These are phyloP conservation scores for Yamadazyma sp. DNA, from an alignment of 805 yeast genomes.

Conservation along the genomic window DNA sequence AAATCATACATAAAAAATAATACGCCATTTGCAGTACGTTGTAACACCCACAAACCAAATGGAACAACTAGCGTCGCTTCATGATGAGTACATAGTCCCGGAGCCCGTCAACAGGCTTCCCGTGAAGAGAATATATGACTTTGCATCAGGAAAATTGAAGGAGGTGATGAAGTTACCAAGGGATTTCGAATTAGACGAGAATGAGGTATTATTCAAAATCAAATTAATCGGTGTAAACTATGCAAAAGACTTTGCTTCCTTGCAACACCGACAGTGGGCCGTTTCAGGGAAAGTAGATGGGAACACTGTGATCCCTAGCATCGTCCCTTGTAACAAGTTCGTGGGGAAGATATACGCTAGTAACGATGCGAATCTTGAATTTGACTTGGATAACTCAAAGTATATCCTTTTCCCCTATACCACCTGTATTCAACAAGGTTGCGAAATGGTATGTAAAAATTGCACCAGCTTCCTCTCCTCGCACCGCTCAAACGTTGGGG, in stretches of 20 bases:
- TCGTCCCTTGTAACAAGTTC: constrained; percentile 37
- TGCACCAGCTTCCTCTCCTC: constrained; percentile 10
- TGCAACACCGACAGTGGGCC: constrained; percentile 6
- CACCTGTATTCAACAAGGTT: constrained; percentile 29
- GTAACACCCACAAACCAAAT: not conserved
- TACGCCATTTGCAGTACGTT: not conserved
- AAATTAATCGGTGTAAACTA: constrained; percentile 30
- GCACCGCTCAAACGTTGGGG: not conserved
- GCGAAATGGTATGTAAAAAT: constrained; percentile 19
- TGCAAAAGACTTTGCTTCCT: constrained; percentile 24
- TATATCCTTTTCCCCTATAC: constrained; percentile 36
- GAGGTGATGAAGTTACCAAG: constrained; percentile 27
- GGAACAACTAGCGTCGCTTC: constrained; percentile 1
- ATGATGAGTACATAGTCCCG: constrained; percentile 7
- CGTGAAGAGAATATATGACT: constrained; percentile 27
- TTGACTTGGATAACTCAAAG: constrained; percentile 16
- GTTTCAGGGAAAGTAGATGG: not conserved
- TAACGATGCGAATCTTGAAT: constrained; percentile 12
- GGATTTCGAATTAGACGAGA: constrained; percentile 20
- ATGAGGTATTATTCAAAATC: constrained; percentile 26
- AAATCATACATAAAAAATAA: constrained; percentile 1
- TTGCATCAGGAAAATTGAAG: constrained; percentile 17
- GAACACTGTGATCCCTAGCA: not conserved
- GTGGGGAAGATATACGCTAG: constrained; percentile 27
- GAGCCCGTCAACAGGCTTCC: constrained; percentile 20